phyloP scores from a whole-genome alignment of 805 yeast genomes.

The Jamesozyma lodderae region DNA sequence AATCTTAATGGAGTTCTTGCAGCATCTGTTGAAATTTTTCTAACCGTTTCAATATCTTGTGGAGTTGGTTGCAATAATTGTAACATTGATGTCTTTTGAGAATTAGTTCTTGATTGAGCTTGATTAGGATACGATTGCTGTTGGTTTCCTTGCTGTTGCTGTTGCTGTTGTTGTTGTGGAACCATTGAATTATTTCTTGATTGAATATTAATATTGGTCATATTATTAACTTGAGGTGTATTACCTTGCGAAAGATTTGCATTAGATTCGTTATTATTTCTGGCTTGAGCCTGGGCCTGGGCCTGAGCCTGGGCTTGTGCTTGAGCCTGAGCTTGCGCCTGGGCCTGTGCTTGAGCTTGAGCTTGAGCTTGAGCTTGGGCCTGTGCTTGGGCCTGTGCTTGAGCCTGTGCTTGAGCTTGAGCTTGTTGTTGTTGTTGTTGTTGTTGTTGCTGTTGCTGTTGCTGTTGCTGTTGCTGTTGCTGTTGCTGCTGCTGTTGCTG shows the following conservation, averaged over 20 bases:
- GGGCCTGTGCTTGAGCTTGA: constrained; percentile 15
- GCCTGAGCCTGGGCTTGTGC: constrained; percentile 14
- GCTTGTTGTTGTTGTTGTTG: not conserved
- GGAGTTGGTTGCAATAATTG: constrained; percentile 38
- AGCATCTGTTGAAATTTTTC: constrained; percentile 60
- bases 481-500: constrained; percentile 14
- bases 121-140: not conserved
- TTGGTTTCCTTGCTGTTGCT: constrained; percentile 5
- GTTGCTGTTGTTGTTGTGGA: constrained; percentile 8
- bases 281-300: constrained; percentile 11
- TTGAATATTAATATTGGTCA: not conserved
- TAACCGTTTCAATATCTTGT: constrained; percentile 53
- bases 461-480: constrained; percentile 4
- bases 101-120: not conserved
- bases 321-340: constrained; percentile 12
- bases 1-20: constrained; percentile 55
- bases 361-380: constrained; percentile 5
- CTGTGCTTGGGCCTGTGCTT: constrained; percentile 15
- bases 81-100: constrained; percentile 16
- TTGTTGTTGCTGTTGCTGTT: constrained; percentile 4
- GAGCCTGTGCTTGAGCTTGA: not conserved
- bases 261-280: constrained; percentile 1
- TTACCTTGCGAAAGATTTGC: not conserved
- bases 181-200: constrained; percentile 1
- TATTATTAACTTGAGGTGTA: constrained; percentile 1